Percentiles rank a stretch among this genome's conserved stretches.
These are phyloP conservation scores for Cladophialophora immunda DNA, from an alignment of 2,329 filamentous ascomycete genomes.

Conservation along the genomic window DNA sequence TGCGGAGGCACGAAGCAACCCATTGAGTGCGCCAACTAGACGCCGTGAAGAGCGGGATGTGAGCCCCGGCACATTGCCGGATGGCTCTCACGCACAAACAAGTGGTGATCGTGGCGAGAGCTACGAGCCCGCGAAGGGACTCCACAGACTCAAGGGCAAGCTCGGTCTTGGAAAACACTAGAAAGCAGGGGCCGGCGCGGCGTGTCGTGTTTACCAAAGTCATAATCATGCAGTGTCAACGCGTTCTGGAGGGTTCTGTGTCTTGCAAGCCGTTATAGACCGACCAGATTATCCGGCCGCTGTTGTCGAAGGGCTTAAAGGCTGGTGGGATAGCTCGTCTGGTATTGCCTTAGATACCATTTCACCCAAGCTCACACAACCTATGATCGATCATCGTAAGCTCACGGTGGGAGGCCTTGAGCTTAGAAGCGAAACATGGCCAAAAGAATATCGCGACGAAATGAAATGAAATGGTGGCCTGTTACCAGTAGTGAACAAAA, in stretches of 20 bases:
- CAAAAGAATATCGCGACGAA: background rate
- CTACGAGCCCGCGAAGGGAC: conserved; percentile 34
- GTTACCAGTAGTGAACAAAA: background rate
- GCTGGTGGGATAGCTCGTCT: background rate
- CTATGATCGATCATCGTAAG: background rate
- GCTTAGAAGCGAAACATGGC: background rate
- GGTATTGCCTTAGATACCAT: background rate
- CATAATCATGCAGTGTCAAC: background rate
- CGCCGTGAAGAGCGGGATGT: conserved; percentile 35
- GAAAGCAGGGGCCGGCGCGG: background rate
- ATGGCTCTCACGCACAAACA: conserved; percentile 38
- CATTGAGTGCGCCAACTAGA: conserved; percentile 22
- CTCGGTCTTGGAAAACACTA: conserved; percentile 34
- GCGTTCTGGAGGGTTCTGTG: background rate
- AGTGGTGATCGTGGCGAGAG: conserved; percentile 38
- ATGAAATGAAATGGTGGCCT: background rate
- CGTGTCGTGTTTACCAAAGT: background rate
- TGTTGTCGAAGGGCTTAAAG: background rate
- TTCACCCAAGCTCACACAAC: background rate
- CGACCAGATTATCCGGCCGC: background rate
- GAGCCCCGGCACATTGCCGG: conserved; percentile 38
- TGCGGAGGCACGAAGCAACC: conserved; percentile 20
- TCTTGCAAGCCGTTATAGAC: background rate
- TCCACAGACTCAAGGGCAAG: conserved; percentile 38
- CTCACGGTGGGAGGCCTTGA: background rate